Conservation (phyloP, 805 yeast genomes). For the Wickerhamiella cacticola region DNA sequence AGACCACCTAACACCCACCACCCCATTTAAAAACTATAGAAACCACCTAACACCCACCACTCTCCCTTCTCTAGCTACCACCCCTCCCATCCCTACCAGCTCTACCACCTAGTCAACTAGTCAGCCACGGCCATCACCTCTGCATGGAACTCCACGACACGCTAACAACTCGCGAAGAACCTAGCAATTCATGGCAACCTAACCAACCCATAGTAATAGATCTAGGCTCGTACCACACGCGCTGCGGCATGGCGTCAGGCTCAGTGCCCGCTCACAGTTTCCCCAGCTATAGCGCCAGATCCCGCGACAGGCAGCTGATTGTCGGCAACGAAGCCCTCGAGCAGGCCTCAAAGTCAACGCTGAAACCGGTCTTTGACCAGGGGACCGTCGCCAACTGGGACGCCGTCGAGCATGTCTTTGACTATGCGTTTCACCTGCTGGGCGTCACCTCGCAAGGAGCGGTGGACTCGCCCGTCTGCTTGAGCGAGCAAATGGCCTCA, state of each 20-base stretch:
- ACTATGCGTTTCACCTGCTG: slow-evolving; percentile 69
- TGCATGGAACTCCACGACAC: slow-evolving; percentile 5
- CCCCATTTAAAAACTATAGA: too few species aligned
- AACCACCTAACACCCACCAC: too few species aligned
- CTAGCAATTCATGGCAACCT: slow-evolving; percentile 32
- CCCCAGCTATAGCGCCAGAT: slow-evolving; percentile 57
- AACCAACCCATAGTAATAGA: slow-evolving; percentile 79
- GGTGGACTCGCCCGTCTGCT: slow-evolving; percentile 65
- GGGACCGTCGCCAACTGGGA: slow-evolving; percentile 88
- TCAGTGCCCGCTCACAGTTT: slow-evolving; percentile 44
- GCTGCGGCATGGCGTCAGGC: slow-evolving; percentile 29
- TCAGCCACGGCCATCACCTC: neutral
- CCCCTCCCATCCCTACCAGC: neutral
- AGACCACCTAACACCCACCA: too few species aligned
- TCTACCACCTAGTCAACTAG: neutral
- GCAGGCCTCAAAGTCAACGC: slow-evolving; percentile 57
- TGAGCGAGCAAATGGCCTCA: slow-evolving; percentile 67
- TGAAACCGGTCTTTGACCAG: slow-evolving; percentile 79
- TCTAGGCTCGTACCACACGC: slow-evolving; percentile 50
- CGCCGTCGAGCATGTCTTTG: slow-evolving; percentile 65
- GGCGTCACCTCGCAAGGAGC: slow-evolving; percentile 45
- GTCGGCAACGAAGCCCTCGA: slow-evolving; percentile 73
- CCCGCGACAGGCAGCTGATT: slow-evolving; percentile 62
- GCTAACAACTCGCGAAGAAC: neutral
- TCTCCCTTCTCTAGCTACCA: neutral